A percentile compares a stretch with the other conserved stretches of the same genome.
These are phyloP conservation scores for Aspergillus neotritici DNA, from an alignment of 2,329 filamentous ascomycete species.

Conservation along the genomic window DNA sequence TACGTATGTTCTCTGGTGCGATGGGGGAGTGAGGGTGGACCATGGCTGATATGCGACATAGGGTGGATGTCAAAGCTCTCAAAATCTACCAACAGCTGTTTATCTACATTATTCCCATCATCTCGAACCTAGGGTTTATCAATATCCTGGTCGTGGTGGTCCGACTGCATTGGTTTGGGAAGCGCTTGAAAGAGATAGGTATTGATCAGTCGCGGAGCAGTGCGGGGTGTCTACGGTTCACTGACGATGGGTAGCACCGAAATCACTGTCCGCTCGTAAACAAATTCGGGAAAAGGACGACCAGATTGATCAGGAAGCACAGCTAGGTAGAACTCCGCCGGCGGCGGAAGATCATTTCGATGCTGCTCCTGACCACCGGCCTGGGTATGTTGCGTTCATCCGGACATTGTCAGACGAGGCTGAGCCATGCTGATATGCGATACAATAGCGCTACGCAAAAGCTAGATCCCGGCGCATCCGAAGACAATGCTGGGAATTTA, in stretches of 20 bases:
- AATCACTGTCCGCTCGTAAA: slow-evolving; percentile 10
- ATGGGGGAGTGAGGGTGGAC: too few relatives aligned
- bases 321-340: neutral
- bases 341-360: too few relatives aligned
- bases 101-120: slow-evolving; percentile 47
- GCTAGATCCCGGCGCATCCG: too few relatives aligned
- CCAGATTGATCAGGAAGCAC: slow-evolving; percentile 8
- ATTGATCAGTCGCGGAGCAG: neutral
- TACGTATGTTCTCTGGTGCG: slow-evolving; percentile 32
- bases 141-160: slow-evolving; percentile 47
- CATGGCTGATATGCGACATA: slow-evolving; percentile 19
- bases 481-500: neutral
- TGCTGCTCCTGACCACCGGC: too few relatives aligned
- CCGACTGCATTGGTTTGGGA: slow-evolving; percentile 47
- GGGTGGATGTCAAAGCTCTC: slow-evolving; percentile 47
- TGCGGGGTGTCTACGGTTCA: neutral
- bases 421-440: too few relatives aligned
- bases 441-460: too few relatives aligned
- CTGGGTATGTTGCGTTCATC: too few relatives aligned
- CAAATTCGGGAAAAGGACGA: neutral
- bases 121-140: slow-evolving; percentile 47
- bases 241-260: neutral
- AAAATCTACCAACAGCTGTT: slow-evolving; percentile 49
- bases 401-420: too few relatives aligned
- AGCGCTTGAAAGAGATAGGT: slow-evolving; percentile 39